Base-by-base conservation (phyloP, 225 moss, liverwort and hornwort genomes). In the Sphagnum contortum region DNA sequence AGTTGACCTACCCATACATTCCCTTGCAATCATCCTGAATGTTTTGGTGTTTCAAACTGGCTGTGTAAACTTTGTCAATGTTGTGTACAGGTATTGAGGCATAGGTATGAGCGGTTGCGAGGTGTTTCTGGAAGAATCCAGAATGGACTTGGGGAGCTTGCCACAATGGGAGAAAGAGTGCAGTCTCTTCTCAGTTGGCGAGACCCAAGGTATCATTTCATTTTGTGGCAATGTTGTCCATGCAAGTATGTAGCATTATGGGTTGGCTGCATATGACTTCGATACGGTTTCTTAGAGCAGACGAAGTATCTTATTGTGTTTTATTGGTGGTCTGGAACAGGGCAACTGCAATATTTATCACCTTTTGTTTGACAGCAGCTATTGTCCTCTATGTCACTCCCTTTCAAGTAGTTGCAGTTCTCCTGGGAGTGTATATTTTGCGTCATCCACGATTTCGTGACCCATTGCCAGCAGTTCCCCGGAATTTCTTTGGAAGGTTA, bases 101-200 rank as follows among this genome's bases (percentile, higher is more conserved):
- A 71, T 2, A 69, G 95, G 48, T 96, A 96, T 10, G 95, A 96
- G 58, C 62, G 95, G 58, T 55, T 96, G 2, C 84, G 95, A 45
- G 87, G 90, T 3, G 92, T 96, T 6, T 87, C 95, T 55, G 90
- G 95, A 12, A 79, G 92, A 45, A 88, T 92, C 5, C 95, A 96
- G 11, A 96, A 79, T 47, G 81, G 74, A 9, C 75, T 96, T 0
- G 95, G 95, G 12, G 80, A 79, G 14, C 88, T 92, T 44, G 92
- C 95, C 0, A 96, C 92, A 45, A 85, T 85, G 70, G 95, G 95
- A 46, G 95, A 96, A 72, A 76, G 88, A 59, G 63, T 87, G 6
- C 92, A 96, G 45, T 76, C 95, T 7, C 83, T 96, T 46, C 81
- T 96, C 4, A 96, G 80, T 62, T 96, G 95, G 95, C 82, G 92